Conservation (phyloP, 331 rosid genomes). For the Stylosanthes scabra region DNA sequence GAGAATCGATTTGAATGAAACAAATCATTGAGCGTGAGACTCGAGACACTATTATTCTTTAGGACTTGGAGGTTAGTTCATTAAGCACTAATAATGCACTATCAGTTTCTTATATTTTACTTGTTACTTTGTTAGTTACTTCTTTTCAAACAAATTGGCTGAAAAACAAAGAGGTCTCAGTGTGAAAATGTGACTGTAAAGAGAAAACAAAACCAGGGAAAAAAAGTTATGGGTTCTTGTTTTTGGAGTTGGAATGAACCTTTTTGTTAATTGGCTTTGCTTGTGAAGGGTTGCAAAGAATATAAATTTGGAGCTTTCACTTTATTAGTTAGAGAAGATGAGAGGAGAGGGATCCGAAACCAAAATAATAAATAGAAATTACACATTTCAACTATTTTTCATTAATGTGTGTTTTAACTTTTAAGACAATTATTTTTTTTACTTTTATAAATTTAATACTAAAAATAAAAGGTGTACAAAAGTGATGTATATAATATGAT, state of each 20-base stretch:
- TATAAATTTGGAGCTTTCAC: slow-evolving; percentile 59
- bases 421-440: too few relatives aligned
- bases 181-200: slow-evolving; percentile 56
- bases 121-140: background rate
- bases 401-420: too few relatives aligned
- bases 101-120: slow-evolving; percentile 19
- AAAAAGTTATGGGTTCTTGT: slow-evolving; percentile 44
- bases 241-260: slow-evolving; percentile 43
- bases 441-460: too few relatives aligned
- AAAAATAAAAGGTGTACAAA: too few relatives aligned
- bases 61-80: slow-evolving; percentile 12
- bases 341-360: slow-evolving; percentile 33
- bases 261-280: slow-evolving; percentile 66
- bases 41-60: background rate
- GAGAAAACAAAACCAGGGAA: slow-evolving; percentile 29
- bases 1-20: background rate
- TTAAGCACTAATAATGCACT: background rate
- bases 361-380: slow-evolving; percentile 7
- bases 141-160: slow-evolving; percentile 37
- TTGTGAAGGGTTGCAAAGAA: slow-evolving; percentile 75
- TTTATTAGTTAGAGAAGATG: slow-evolving; percentile 48
- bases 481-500: too few relatives aligned
- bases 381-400: too few relatives aligned
- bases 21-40: background rate
- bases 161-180: slow-evolving; percentile 46